These are phyloP conservation scores for Amoebophrya sp. DNA, from an alignment of 169 alveolate genomes.

Conservation along the genomic window DNA sequence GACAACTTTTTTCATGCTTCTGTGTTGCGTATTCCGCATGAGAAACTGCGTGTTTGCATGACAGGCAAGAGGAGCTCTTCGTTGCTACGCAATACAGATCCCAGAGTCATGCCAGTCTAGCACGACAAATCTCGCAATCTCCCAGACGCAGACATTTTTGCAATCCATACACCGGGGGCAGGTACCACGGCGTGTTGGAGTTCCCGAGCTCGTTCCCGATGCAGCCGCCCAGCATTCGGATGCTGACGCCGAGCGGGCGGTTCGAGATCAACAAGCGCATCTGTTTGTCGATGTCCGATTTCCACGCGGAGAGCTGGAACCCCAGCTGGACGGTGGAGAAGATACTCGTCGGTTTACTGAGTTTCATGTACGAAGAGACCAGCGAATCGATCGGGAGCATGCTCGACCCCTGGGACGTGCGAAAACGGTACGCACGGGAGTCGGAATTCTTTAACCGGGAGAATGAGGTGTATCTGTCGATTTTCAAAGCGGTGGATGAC, in stretches of 20 bases:
- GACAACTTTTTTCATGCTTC: too few species aligned
- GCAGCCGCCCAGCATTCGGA: slow-evolving; percentile 40
- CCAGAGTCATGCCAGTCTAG: too few species aligned
- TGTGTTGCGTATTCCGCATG: too few species aligned
- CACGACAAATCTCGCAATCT: too few species aligned
- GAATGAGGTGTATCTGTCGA: slow-evolving; percentile 30
- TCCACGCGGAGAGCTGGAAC: slow-evolving; percentile 36
- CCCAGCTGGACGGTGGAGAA: slow-evolving; percentile 42
- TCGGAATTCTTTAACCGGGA: slow-evolving; percentile 35
- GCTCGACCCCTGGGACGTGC: slow-evolving; percentile 24
- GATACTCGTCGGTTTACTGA: slow-evolving; percentile 39
- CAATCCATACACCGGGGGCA: background rate
- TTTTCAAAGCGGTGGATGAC: slow-evolving; percentile 35
- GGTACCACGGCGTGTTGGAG: slow-evolving; percentile 36
- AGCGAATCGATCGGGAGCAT: background rate
- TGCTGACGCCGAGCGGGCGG: slow-evolving; percentile 47
- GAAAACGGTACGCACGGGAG: slow-evolving; percentile 40
- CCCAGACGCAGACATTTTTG: too few species aligned
- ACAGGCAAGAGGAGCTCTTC: too few species aligned
- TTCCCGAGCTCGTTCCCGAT: slow-evolving; percentile 42
- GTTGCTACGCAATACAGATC: too few species aligned
- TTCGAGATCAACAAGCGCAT: slow-evolving; percentile 47
- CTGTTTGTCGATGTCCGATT: slow-evolving; percentile 41
- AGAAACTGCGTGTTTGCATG: too few species aligned
- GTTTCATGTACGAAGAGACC: slow-evolving; percentile 39